phyloP scores from a whole-genome alignment of 495 filamentous ascomycete genomes.

The Darksidea phi region DNA sequence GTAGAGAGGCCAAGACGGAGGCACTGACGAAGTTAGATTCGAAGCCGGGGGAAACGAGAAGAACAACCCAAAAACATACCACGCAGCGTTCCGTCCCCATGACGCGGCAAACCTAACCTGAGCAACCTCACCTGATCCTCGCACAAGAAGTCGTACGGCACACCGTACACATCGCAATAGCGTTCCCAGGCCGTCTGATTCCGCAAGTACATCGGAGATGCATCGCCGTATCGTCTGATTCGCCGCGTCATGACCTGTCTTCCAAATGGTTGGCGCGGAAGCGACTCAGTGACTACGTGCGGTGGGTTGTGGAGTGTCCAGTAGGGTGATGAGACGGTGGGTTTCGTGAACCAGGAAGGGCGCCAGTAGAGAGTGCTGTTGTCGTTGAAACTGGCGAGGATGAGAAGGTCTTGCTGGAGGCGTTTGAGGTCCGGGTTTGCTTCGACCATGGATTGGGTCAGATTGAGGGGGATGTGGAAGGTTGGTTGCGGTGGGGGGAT shows the following conservation, averaged over 20 bases:
- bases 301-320: slow-evolving; percentile 22
- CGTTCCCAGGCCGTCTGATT: slow-evolving; percentile 9
- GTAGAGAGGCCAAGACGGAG: slow-evolving; percentile 9
- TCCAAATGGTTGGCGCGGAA: not conserved
- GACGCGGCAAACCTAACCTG: slow-evolving; percentile 4
- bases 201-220: slow-evolving; percentile 16
- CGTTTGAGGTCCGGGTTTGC: not conserved
- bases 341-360: slow-evolving; percentile 17
- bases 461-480: not conserved
- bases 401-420: slow-evolving; percentile 21
- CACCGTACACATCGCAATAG: slow-evolving; percentile 16
- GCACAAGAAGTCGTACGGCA: slow-evolving; percentile 23
- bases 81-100: not conserved
- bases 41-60: not conserved
- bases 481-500: not conserved
- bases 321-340: not conserved
- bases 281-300: slow-evolving; percentile 17
- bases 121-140: slow-evolving; percentile 14
- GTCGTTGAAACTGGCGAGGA: slow-evolving; percentile 18
- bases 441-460: slow-evolving; percentile 10
- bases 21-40: not conserved
- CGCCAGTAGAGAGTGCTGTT: slow-evolving; percentile 20
- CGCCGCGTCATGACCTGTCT: slow-evolving; percentile 7
- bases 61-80: not conserved
- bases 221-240: slow-evolving; percentile 1